Percentiles rank a stretch among this genome's conserved stretches.
These are phyloP conservation scores for Solanum stenotomum DNA, from an alignment of 257 asterid genomes.

Conservation along the genomic window DNA sequence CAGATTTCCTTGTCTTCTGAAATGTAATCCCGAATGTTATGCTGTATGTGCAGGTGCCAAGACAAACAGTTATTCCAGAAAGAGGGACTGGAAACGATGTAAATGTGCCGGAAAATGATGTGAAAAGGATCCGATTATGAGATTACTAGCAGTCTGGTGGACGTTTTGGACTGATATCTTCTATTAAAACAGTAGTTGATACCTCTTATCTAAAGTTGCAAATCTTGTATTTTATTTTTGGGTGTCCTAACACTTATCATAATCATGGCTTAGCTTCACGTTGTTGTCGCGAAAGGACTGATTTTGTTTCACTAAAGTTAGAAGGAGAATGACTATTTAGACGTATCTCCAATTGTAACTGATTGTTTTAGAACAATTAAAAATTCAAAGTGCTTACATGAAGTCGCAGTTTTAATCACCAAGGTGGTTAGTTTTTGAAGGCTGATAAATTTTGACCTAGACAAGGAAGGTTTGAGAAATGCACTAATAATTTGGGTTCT, in stretches of 20 bases:
- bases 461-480: neutral
- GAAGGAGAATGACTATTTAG: neutral
- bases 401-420: neutral
- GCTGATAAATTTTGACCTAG: neutral
- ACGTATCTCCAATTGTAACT: neutral
- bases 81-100: conserved; percentile 41
- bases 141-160: neutral
- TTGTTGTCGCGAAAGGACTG: neutral
- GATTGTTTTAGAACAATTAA: neutral
- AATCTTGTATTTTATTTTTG: neutral
- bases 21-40: neutral
- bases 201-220: neutral
- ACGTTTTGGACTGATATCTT: neutral
- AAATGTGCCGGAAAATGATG: conserved; percentile 74
- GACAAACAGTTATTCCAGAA: conserved; percentile 5
- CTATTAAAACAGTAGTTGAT: neutral
- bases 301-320: neutral
- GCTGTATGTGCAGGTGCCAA: conserved; percentile 24
- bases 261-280: neutral
- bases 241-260: neutral
- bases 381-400: neutral
- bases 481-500: neutral
- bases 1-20: neutral
- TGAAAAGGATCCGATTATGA: conserved; percentile 60
- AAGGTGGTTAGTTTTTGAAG: neutral